phyloP scores from a whole-genome alignment of 2,329 filamentous ascomycete species.

The Diplodia mutila region DNA sequence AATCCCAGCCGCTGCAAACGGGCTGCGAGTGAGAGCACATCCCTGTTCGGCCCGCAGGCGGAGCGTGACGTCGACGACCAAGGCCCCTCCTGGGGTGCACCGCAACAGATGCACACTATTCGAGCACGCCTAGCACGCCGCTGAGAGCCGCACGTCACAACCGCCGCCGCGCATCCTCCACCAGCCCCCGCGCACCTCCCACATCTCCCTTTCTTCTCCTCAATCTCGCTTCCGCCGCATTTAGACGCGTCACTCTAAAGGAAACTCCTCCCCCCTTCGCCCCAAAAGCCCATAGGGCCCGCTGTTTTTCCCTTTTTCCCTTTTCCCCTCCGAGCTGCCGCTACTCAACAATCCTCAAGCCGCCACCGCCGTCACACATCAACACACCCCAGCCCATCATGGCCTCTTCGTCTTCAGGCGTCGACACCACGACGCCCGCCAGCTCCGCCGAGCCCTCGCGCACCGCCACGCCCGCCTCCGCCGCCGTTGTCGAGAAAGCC shows the following conservation, averaged over 20 bases:
- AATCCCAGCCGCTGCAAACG: slow-evolving; percentile 3
- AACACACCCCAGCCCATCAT: slow-evolving; percentile 23
- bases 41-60: slow-evolving; percentile 19
- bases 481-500: slow-evolving; percentile 55
- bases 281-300: slow-evolving; percentile 4
- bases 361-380: slow-evolving; percentile 4
- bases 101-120: slow-evolving; percentile 3
- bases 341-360: not conserved
- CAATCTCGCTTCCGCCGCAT: slow-evolving; percentile 23
- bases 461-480: slow-evolving; percentile 40
- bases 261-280: slow-evolving; percentile 13
- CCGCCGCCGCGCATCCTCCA: not conserved
- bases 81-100: slow-evolving; percentile 8
- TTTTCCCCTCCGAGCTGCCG: not conserved
- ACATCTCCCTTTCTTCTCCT: slow-evolving; percentile 13
- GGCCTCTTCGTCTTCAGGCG: slow-evolving; percentile 33
- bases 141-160: slow-evolving; percentile 14
- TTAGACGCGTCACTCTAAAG: slow-evolving; percentile 19
- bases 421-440: slow-evolving; percentile 32
- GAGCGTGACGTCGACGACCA: slow-evolving; percentile 7
- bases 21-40: not conserved
- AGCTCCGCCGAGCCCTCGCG: slow-evolving; percentile 42
- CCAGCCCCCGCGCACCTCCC: not conserved
- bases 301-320: slow-evolving; percentile 21
- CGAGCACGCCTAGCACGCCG: slow-evolving; percentile 6